Percentiles rank a stretch among this genome's conserved stretches.
Evolutionary conservation across 2,329 filamentous ascomycete species (phyloP).

Genomic region (Ophiobolus disseminans): DNA sequence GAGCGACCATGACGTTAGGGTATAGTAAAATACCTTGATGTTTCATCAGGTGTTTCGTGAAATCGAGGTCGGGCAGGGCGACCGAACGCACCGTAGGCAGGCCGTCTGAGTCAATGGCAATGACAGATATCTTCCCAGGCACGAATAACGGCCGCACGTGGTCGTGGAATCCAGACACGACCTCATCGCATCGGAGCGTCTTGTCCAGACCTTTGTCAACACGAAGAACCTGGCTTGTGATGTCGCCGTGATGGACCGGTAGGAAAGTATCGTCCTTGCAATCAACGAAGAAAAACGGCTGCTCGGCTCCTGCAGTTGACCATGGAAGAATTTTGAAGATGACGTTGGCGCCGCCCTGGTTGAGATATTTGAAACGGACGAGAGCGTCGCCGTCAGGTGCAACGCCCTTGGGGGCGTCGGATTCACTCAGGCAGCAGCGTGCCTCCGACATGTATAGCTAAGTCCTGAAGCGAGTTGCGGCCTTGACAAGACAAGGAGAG

Average conservation of each 20-base stretch:
- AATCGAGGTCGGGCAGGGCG: slow-evolving; percentile 11
- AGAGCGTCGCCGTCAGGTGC: slow-evolving; percentile 10
- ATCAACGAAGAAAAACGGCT: slow-evolving; percentile 25
- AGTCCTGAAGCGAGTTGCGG: background rate
- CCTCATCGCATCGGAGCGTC: slow-evolving; percentile 30
- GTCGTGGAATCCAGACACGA: slow-evolving; percentile 35
- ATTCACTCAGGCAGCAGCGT: slow-evolving; percentile 23
- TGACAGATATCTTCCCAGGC: slow-evolving; percentile 6
- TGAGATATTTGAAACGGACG: slow-evolving; percentile 34
- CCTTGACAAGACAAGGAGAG: background rate
- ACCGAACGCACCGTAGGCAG: slow-evolving; percentile 5
- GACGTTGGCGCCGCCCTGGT: slow-evolving; percentile 45
- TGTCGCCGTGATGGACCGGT: slow-evolving; percentile 12
- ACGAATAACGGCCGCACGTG: slow-evolving; percentile 39
- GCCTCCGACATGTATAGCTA: too few relatives aligned
- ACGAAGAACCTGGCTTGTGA: slow-evolving; percentile 35
- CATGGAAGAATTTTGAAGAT: slow-evolving; percentile 36
- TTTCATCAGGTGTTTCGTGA: slow-evolving; percentile 28
- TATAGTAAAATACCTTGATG: slow-evolving; percentile 23
- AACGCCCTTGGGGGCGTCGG: background rate
- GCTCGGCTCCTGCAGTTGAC: slow-evolving; percentile 1
- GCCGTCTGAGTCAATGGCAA: slow-evolving; percentile 7
- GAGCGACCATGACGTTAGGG: slow-evolving; percentile 17
- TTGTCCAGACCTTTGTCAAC: slow-evolving; percentile 40
- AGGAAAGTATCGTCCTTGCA: slow-evolving; percentile 7